Conservation (phyloP, 768 basidiomycete genomes). For the Lepiota brunneoincarnata region DNA sequence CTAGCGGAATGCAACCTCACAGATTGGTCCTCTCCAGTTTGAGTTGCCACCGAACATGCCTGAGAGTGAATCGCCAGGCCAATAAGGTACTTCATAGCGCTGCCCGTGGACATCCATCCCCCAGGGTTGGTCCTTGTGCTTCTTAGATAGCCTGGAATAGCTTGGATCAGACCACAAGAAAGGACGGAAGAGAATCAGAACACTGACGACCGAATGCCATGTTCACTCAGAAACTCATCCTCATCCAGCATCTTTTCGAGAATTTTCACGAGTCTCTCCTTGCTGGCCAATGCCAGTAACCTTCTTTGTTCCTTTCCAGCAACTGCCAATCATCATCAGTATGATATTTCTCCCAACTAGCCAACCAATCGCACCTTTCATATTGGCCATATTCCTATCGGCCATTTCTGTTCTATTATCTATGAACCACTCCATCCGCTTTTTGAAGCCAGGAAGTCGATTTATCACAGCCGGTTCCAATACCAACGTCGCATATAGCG, state of each 20-base stretch:
- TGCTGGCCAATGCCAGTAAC: slow-evolving; percentile 85
- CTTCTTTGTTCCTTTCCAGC: slow-evolving; percentile 83
- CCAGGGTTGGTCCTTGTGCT: slow-evolving; percentile 92
- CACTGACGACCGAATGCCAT: slow-evolving; percentile 92
- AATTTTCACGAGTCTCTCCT: slow-evolving; percentile 85
- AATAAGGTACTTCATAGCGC: slow-evolving; percentile 89
- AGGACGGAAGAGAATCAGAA: neutral
- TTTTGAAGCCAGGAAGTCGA: slow-evolving; percentile 96
- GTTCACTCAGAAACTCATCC: slow-evolving; percentile 92
- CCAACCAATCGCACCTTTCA: slow-evolving; percentile 59
- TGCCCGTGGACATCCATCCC: slow-evolving; percentile 93
- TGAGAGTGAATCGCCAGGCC: slow-evolving; percentile 96
- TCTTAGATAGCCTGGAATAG: slow-evolving; percentile 72
- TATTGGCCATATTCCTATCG: slow-evolving; percentile 92
- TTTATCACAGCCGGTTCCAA: slow-evolving; percentile 88
- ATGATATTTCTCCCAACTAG: neutral
- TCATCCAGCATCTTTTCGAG: slow-evolving; percentile 97
- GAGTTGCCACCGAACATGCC: slow-evolving; percentile 99
- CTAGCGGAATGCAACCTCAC: slow-evolving; percentile 35
- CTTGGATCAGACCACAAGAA: neutral
- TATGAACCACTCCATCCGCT: slow-evolving; percentile 98
- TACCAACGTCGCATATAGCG: slow-evolving; percentile 91
- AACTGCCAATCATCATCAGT: slow-evolving; percentile 21
- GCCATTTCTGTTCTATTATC: slow-evolving; percentile 89
- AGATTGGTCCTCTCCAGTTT: slow-evolving; percentile 95